Evolutionary conservation across 2,329 filamentous ascomycete species (phyloP).

Genomic region (Trichoderma arundinaceum): DNA sequence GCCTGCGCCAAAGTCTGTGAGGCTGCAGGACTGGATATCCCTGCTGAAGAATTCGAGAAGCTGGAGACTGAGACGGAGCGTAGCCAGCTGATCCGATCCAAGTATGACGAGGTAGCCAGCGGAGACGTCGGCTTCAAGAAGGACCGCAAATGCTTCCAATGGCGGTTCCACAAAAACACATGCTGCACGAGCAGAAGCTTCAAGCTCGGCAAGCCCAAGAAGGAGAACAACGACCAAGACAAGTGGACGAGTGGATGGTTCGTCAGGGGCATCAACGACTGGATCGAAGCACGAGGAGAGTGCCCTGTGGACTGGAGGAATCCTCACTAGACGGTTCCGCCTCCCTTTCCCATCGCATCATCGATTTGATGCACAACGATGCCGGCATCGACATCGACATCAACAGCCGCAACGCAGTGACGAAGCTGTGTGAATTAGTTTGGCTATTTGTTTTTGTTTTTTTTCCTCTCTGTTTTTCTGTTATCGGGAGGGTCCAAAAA

Average conservation of each 20-base stretch:
- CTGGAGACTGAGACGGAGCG: slow-evolving; percentile 41
- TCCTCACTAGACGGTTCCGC: slow-evolving; percentile 36
- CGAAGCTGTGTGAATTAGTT: background rate
- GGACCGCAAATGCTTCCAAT: slow-evolving; percentile 53
- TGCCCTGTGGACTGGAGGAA: slow-evolving; percentile 51
- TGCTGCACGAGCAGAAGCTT: slow-evolving; percentile 54
- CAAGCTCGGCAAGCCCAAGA: slow-evolving; percentile 50
- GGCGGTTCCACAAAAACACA: slow-evolving; percentile 51
- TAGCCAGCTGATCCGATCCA: slow-evolving; percentile 39
- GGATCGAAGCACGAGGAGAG: slow-evolving; percentile 53
- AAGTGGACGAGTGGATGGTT: slow-evolving; percentile 54
- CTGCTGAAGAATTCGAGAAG: slow-evolving; percentile 44
- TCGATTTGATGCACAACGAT: background rate
- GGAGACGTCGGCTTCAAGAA: slow-evolving; percentile 39
- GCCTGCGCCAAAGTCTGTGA: slow-evolving; percentile 58
- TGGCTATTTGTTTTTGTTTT: background rate
- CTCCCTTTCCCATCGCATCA: background rate
- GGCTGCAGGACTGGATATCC: slow-evolving; percentile 46
- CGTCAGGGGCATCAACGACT: slow-evolving; percentile 53
- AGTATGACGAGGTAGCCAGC: slow-evolving; percentile 37
- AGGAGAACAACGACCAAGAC: slow-evolving; percentile 41
- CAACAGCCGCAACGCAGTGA: background rate
- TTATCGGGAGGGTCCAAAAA: background rate
- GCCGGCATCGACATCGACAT: background rate
- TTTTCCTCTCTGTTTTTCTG: background rate